Conservation (phyloP, 306 rosid genomes). For the Fagus crenata region DNA sequence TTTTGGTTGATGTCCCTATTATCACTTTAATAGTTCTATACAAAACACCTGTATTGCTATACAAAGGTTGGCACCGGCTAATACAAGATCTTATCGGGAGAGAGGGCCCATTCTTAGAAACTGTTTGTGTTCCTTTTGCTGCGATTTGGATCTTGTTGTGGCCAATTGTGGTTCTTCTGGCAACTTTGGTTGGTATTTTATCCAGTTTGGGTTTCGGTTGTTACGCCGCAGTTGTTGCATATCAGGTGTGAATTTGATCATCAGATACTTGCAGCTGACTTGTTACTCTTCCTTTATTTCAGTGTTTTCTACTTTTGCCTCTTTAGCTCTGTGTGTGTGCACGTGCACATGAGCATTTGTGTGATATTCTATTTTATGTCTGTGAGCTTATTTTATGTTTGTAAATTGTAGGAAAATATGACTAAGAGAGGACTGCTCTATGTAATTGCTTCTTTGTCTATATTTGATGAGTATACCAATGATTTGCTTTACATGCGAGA, state of each 20-base stretch:
- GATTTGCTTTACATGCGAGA: slow-evolving; percentile 28
- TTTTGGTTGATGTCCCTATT: slow-evolving; percentile 25
- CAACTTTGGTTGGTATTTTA: slow-evolving; percentile 10
- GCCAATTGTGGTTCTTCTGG: slow-evolving; percentile 21
- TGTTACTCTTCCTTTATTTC: not conserved
- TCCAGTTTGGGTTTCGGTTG: slow-evolving; percentile 31
- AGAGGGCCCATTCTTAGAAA: slow-evolving; percentile 32
- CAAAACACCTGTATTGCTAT: slow-evolving; percentile 30
- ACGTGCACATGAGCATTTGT: not conserved
- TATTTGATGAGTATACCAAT: slow-evolving; percentile 32
- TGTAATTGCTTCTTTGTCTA: slow-evolving; percentile 25
- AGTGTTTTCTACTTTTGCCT: not conserved
- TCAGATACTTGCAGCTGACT: not conserved
- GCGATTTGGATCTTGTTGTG: slow-evolving; percentile 26
- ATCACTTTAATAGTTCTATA: slow-evolving; percentile 21
- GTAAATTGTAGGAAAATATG: slow-evolving; percentile 18
- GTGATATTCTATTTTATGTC: not conserved
- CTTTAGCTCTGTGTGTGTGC: not conserved
- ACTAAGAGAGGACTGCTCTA: slow-evolving; percentile 25
- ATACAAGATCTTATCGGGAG: slow-evolving; percentile 32
- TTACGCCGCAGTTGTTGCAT: slow-evolving; percentile 28
- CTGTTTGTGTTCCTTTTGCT: slow-evolving; percentile 34
- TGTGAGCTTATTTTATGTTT: not conserved
- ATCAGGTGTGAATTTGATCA: slow-evolving; percentile 2
- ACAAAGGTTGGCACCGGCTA: slow-evolving; percentile 31